A percentile compares a stretch with the other conserved stretches of the same genome.
These are phyloP conservation scores for Psophocarpus tetragonolobus DNA, from an alignment of 306 rosid species.

Conservation along the genomic window DNA sequence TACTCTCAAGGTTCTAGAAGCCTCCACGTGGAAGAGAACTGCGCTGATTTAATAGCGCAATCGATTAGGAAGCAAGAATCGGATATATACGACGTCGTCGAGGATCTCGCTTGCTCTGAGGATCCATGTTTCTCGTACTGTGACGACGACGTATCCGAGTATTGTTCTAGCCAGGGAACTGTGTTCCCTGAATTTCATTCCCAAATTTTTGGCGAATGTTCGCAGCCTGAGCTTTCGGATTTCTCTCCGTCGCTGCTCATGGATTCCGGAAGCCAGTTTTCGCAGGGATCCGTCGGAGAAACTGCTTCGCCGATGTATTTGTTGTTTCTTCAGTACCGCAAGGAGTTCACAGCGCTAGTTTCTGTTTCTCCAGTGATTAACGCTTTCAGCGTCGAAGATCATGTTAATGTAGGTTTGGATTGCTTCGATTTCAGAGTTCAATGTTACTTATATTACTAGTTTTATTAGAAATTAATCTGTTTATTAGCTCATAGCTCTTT, in stretches of 20 bases:
- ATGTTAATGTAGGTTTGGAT: constrained; percentile 47
- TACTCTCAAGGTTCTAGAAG: constrained; percentile 13
- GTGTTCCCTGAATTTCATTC: constrained; percentile 57
- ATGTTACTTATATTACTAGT: neutral
- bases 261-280: constrained; percentile 89
- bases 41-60: constrained; percentile 48
- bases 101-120: constrained; percentile 82
- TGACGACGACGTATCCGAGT: constrained; percentile 56
- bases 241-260: constrained; percentile 55
- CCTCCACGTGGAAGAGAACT: neutral
- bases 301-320: constrained; percentile 65
- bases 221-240: constrained; percentile 62
- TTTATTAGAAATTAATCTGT: neutral
- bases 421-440: constrained; percentile 2
- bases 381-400: constrained; percentile 39
- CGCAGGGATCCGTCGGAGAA: constrained; percentile 66
- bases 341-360: constrained; percentile 47
- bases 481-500: neutral
- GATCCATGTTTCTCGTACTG: constrained; percentile 47
- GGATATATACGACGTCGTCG: constrained; percentile 35
- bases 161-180: constrained; percentile 58
- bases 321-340: constrained; percentile 58
- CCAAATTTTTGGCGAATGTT: constrained; percentile 47
- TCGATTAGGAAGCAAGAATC: constrained; percentile 52
- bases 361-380: neutral